Evolutionary conservation across 2,329 filamentous ascomycete genomes (phyloP), one percentile per base, ranked within the genome.

Genomic region (Sclerotinia spermophila): DNA sequence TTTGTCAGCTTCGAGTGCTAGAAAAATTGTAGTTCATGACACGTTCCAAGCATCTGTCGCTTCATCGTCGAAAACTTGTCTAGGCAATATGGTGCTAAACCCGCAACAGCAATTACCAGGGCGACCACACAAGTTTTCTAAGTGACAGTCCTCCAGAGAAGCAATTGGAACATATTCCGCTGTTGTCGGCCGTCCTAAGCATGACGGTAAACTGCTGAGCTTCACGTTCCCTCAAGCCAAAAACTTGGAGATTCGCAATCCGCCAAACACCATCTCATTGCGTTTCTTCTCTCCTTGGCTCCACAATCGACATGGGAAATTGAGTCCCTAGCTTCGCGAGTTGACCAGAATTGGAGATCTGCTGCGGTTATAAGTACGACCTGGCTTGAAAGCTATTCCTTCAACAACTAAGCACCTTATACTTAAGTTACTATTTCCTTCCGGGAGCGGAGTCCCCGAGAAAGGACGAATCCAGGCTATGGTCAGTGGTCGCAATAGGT

Each of bases 401-500:
- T 33, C 53, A 53, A 53, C 13, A 53, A 53, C 48, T 15, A 53
- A 53, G n/a, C 48, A 7, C n/a, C 48, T 17, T 53, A 53, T 17
- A 13, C 48, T 0, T 53, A 53, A 17, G 0, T 17, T 8, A 6
- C 48, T 27, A 3, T 53, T 53, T 27, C n/a, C 17, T 27, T n/a
- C 17, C 48, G n/a, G 48, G 48, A 3, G 3, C 48, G 27, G 48
- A 6, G 1, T 53, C 5, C n/a, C 5, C 17, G n/a, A 53, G 48
- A 27, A n/a, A 27, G n/a, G 3, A 2, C 17, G n/a, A 3, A 0
- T 3, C 3, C 3, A 10, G n/a, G n/a, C n/a, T n/a, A n/a, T n/a
- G n/a, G n/a, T n/a, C n/a, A n/a, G n/a, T n/a, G n/a, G n/a, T n/a
- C n/a, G n/a, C n/a, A n/a, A n/a, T n/a, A n/a, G n/a, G n/a, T n/a